Evolutionary conservation across 1,284 basidiomycete genomes (phyloP).

Genomic region (Anthracocystis setariae): DNA sequence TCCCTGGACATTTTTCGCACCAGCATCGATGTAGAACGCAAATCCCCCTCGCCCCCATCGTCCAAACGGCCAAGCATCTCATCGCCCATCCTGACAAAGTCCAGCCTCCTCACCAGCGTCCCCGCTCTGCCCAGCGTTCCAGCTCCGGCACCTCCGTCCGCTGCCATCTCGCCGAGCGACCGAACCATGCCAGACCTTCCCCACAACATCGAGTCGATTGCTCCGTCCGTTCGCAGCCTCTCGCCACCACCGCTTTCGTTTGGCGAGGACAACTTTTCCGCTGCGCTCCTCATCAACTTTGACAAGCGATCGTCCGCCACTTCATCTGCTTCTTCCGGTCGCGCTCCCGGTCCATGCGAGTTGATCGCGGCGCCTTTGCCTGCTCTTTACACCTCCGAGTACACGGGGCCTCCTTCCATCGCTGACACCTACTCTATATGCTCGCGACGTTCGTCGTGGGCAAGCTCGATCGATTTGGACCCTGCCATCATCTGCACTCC

Average conservation of each 20-base stretch:
- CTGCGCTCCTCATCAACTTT: conserved; percentile 28
- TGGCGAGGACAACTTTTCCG: conserved; percentile 19
- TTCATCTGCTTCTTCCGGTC: conserved; percentile 27
- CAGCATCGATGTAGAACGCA: conserved; percentile 1
- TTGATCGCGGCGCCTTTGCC: conserved; percentile 17
- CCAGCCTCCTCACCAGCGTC: conserved; percentile 12
- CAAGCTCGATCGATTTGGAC: conserved; percentile 40
- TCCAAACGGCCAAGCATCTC: conserved; percentile 15
- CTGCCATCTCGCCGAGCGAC: conserved; percentile 1
- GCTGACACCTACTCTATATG: conserved; percentile 34
- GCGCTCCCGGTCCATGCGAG: conserved; percentile 39
- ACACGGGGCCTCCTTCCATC: conserved; percentile 23
- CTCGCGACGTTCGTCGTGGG: conserved; percentile 38
- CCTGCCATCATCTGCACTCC: conserved; percentile 44
- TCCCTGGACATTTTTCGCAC: conserved; percentile 31
- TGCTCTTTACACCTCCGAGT: conserved; percentile 6
- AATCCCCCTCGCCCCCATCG: conserved; percentile 7
- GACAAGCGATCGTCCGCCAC: conserved; percentile 27
- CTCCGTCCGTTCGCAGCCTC: conserved; percentile 20
- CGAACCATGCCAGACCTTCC: conserved; percentile 25
- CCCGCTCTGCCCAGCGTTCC: conserved; percentile 8
- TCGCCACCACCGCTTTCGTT: conserved; percentile 28
- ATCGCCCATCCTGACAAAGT: conserved; percentile 26
- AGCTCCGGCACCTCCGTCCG: background rate
- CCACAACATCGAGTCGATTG: conserved; percentile 15